Evolutionary conservation across 768 basidiomycete genomes (phyloP).

Genomic region (Russula ochroleuca): DNA sequence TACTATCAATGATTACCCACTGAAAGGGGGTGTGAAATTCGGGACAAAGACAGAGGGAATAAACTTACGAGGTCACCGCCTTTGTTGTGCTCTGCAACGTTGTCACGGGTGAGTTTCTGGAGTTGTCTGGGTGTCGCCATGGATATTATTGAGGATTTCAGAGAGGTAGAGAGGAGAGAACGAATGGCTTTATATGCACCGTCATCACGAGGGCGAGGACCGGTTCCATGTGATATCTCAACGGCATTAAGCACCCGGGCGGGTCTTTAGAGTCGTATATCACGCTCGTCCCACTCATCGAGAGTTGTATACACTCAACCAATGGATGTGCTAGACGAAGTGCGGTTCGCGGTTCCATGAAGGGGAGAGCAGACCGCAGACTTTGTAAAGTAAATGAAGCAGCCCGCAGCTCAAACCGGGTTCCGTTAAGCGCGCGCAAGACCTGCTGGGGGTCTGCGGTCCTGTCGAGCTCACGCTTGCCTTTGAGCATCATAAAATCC

Average conservation of each 20-base stretch:
- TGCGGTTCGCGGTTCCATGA: too few relatives aligned
- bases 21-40: slow-evolving; percentile 29
- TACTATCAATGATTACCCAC: slow-evolving; percentile 84
- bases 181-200: slow-evolving; percentile 5
- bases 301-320: too few relatives aligned
- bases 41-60: background rate
- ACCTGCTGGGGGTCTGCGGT: too few relatives aligned
- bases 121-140: slow-evolving; percentile 35
- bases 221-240: slow-evolving; percentile 11
- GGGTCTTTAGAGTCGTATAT: too few relatives aligned
- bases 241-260: background rate
- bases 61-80: slow-evolving; percentile 63
- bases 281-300: too few relatives aligned
- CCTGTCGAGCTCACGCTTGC: too few relatives aligned
- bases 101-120: slow-evolving; percentile 55
- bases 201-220: background rate
- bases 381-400: too few relatives aligned
- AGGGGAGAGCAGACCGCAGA: too few relatives aligned
- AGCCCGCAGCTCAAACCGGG: too few relatives aligned
- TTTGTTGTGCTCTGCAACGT: slow-evolving; percentile 80
- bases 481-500: too few relatives aligned
- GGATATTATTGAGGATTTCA: background rate
- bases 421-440: too few relatives aligned
- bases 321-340: too few relatives aligned
- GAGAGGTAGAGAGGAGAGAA: background rate